Evolutionary conservation across 1,139 yeast species (phyloP).

Genomic region (Zhuliangozyma blackwelliae): DNA sequence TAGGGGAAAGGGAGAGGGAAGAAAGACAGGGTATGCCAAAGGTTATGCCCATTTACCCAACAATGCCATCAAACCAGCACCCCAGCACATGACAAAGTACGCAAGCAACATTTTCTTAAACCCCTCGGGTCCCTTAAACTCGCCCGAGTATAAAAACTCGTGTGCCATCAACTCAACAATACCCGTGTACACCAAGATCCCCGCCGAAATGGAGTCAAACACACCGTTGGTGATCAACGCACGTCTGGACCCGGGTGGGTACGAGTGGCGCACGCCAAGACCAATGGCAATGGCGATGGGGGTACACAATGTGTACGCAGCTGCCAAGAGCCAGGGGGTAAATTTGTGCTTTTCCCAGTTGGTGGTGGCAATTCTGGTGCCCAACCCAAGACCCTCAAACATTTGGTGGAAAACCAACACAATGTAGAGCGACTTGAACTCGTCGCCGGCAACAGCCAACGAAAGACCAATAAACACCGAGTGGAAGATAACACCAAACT

Average conservation of each 20-base stretch:
- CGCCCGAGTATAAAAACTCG: conserved; percentile 71
- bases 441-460: conserved; percentile 66
- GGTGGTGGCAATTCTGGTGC: conserved; percentile 75
- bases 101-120: conserved; percentile 37
- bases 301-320: conserved; percentile 67
- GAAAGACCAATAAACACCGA: conserved; percentile 77
- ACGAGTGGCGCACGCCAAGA: conserved; percentile 69
- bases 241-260: conserved; percentile 55
- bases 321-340: conserved; percentile 59
- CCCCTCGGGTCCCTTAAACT: conserved; percentile 50
- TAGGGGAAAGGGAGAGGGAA: no score
- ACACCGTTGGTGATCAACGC: conserved; percentile 73
- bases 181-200: conserved; percentile 81
- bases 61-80: conserved; percentile 82
- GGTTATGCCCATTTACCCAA: conserved; percentile 82
- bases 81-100: conserved; percentile 49
- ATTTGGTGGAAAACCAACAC: conserved; percentile 87
- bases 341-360: conserved; percentile 47
- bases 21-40: no score
- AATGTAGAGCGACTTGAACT: conserved; percentile 69
- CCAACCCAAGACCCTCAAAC: conserved; percentile 91
- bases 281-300: conserved; percentile 87
- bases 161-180: conserved; percentile 85
- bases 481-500: conserved; percentile 79
- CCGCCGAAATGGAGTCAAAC: conserved; percentile 81